Base-by-base conservation (phyloP, 768 basidiomycete species). In the Lactarius quietus region DNA sequence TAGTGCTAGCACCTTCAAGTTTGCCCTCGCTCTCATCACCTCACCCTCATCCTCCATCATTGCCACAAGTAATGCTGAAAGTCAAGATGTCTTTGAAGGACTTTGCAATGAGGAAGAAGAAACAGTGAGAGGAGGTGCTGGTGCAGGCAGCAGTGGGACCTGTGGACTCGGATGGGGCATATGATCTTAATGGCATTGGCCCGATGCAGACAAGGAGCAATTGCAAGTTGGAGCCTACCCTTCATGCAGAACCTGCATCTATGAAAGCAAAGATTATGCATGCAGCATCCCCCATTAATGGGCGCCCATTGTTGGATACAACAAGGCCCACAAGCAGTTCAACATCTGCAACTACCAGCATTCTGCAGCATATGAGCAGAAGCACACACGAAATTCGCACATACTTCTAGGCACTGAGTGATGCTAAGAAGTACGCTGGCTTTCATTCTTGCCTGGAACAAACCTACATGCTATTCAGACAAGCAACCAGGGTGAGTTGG, bases 41-140 rank as follows among this genome's bases (percentile, higher is more conserved):
- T 10, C 28, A 51, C 10, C 39, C 58, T 15, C 60, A 66, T n/a
- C 61, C 63, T 9, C 67, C 53, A 15, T 52, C 57, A 23, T 48
- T 12, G 12, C 23, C n/a, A 12, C 45, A 26, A 23, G 45, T n/a
- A 23, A 45, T n/a, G 28, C 63, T 63, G 26, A 70, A 70, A 61
- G 69, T 70, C 59, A 70, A 70, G 57, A 59, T 70, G 63, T 70
- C 69, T n/a, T 43, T 70, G 57, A 70, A 65, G 38, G 69, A 70
- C 55, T 70, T 70, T 14, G 64, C 67, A 17, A 57, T 70, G 68
- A 57, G 69, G 61, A 70, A 65, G 60, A 70, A 63, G 63, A 68
- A 70, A 41, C 67, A 70, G 61, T 59, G 67, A 18, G 69, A 68
- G 39, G 67, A 68, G 54, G 69, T 65, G 41, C 36, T 45, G 31